These are phyloP conservation scores for Xylariales sp. DNA, from an alignment of 2,329 filamentous ascomycete species.

Conservation along the genomic window DNA sequence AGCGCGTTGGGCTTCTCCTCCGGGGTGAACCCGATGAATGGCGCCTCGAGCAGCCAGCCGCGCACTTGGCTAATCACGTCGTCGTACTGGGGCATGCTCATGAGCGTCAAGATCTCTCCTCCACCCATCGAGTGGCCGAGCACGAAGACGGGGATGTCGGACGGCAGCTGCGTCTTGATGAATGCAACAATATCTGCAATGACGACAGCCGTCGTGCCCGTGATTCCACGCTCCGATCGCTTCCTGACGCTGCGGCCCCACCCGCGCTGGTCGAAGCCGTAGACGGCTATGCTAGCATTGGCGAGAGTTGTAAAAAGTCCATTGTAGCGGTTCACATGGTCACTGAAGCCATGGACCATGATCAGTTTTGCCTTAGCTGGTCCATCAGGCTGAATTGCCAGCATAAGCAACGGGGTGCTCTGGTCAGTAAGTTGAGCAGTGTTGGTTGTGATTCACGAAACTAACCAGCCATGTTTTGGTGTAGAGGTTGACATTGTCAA, in stretches of 20 bases:
- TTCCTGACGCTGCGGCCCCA: conserved; percentile 73
- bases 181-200: conserved; percentile 77
- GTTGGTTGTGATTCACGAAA: conserved; percentile 9
- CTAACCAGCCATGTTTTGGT: conserved; percentile 57
- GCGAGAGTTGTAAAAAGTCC: conserved; percentile 69
- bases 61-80: conserved; percentile 57
- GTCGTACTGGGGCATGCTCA: conserved; percentile 43
- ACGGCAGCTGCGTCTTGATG: conserved; percentile 51
- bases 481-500: conserved; percentile 43
- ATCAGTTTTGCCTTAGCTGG: conserved; percentile 66
- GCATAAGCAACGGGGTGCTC: conserved; percentile 3
- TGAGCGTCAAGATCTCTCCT: conserved; percentile 64
- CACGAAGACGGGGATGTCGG: conserved; percentile 66
- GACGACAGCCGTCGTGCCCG: conserved; percentile 69
- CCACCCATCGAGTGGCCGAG: conserved; percentile 93
- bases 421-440: not conserved
- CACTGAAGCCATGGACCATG: conserved; percentile 86
- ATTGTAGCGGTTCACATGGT: conserved; percentile 76
- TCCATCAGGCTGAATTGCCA: conserved; percentile 42
- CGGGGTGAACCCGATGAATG: conserved; percentile 70
- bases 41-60: conserved; percentile 73
- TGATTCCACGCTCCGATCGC: conserved; percentile 61
- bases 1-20: conserved; percentile 58
- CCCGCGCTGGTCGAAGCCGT: conserved; percentile 80
- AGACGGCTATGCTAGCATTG: conserved; percentile 66